These are phyloP conservation scores for Colletotrichum lindemuthianum DNA, from an alignment of 2,329 filamentous ascomycete species.

Conservation along the genomic window DNA sequence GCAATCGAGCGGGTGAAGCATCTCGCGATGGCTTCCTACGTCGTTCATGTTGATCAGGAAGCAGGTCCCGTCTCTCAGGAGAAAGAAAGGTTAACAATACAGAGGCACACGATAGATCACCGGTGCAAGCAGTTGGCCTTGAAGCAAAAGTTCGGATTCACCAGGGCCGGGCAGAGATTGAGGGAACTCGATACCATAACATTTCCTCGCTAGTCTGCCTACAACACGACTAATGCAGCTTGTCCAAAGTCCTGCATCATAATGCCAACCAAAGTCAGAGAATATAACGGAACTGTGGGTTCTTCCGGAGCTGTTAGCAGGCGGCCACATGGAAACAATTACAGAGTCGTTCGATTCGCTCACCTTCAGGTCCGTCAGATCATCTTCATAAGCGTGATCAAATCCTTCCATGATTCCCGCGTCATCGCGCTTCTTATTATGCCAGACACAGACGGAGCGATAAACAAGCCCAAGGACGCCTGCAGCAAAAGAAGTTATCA, in stretches of 20 bases:
- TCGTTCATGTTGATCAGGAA: too few species aligned
- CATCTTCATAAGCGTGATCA: constrained; percentile 63
- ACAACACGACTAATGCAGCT: not conserved
- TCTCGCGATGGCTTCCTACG: too few species aligned
- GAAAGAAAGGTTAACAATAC: too few species aligned
- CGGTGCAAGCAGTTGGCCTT: too few species aligned
- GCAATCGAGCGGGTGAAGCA: too few species aligned
- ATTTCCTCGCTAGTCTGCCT: too few species aligned
- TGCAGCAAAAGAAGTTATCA: constrained; percentile 44
- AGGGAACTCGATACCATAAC: too few species aligned
- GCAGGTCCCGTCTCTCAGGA: too few species aligned
- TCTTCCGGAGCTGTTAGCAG: constrained; percentile 27
- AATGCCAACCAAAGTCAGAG: constrained; percentile 8
- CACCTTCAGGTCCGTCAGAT: constrained; percentile 56
- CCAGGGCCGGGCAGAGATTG: too few species aligned
- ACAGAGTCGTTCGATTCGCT: constrained; percentile 2
- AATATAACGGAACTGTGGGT: constrained; percentile 42
- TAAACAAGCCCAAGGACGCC: constrained; percentile 53
- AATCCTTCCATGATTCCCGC: constrained; percentile 56
- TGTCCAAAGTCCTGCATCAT: not conserved
- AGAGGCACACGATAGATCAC: too few species aligned
- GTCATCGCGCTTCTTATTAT: constrained; percentile 55
- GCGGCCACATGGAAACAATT: not conserved
- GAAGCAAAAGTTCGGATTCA: too few species aligned
- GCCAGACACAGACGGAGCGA: constrained; percentile 53